Base-by-base conservation (phyloP, 2,329 filamentous ascomycete genomes). In the Botrytis paeoniae region DNA sequence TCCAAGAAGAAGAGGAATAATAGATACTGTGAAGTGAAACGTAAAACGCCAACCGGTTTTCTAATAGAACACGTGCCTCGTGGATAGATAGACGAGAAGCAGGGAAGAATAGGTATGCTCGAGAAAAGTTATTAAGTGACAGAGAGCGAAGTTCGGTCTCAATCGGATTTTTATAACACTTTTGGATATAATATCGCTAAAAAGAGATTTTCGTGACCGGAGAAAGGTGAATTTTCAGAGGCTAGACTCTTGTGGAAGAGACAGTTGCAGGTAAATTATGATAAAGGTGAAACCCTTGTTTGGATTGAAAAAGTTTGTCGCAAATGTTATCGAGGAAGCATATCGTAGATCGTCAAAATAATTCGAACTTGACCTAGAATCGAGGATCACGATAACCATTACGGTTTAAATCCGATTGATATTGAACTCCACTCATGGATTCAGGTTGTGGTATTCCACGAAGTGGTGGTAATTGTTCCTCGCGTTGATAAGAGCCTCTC, bases 341-440 rank as follows among this genome's bases (percentile, higher is more conserved):
- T 39, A 6, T 54, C 25, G 25, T 57, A 68, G 20, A 10, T 57
- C n/a, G 35, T 57, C 25, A 48, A 29, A 57, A 39, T 22, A 8
- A 57, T 41, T 41, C 4, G 6, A 20, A 25, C 48, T 68, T 25
- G 22, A 68, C 61, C 51, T 68, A 72, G 39, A 72, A 72, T 39
- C 70, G 70, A 72, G 69, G 29, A 32, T 72, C 63, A 25, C 59
- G 65, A 69, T 70, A 73, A 37, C 71, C 59, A 35, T 63, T 64
- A 29, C 68, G 68, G n/a, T 45, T 45, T 9, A 63, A 39, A 25
- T 71, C 69, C 32, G 72, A 65, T 45, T 80, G 78, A 73, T 91
- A 91, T 78, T 91, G 89, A 9, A 91, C 88, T 2, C 89, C 89
- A 1, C 88, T 89, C 89, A 91, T 91, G 1, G 88, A 87, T 35